A percentile compares a stretch with the other conserved stretches of the same genome.
These are phyloP conservation scores for Begonia masoniana DNA, from an alignment of 306 rosid genomes.

Conservation along the genomic window DNA sequence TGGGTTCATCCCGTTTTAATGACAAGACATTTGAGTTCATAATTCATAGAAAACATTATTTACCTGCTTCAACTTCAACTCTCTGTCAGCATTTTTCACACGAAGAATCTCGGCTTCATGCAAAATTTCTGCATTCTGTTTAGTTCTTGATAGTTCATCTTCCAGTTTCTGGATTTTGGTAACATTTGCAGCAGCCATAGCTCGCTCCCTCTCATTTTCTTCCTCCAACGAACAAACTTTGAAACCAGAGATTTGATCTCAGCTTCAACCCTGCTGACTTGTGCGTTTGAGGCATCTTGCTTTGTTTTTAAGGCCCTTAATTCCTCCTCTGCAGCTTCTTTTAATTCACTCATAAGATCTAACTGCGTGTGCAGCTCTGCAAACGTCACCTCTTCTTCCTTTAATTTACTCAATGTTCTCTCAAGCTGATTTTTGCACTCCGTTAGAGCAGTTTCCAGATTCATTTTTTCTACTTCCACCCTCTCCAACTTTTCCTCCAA, in stretches of 20 bases:
- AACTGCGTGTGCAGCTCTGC: slow-evolving; percentile 35
- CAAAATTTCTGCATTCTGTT: slow-evolving; percentile 32
- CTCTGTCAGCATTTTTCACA: slow-evolving; percentile 11
- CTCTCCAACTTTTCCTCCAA: slow-evolving; percentile 37
- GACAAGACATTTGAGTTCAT: too few relatives aligned
- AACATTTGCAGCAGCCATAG: slow-evolving; percentile 27
- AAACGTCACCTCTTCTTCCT: not conserved
- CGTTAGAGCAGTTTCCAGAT: slow-evolving; percentile 31
- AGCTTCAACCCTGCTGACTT: slow-evolving; percentile 25
- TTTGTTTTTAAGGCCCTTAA: slow-evolving; percentile 23
- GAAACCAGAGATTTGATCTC: slow-evolving; percentile 30
- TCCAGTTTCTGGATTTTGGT: slow-evolving; percentile 37
- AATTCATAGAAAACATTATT: slow-evolving; percentile 3
- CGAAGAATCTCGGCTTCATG: slow-evolving; percentile 23
- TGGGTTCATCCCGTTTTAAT: too few relatives aligned
- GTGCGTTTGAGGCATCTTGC: slow-evolving; percentile 33
- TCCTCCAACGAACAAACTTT: slow-evolving; percentile 35
- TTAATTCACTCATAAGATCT: slow-evolving; percentile 31
- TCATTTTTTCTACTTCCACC: slow-evolving; percentile 32
- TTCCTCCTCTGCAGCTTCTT: slow-evolving; percentile 40
- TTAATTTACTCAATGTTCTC: slow-evolving; percentile 25
- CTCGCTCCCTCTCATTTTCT: slow-evolving; percentile 42
- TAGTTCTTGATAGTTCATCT: slow-evolving; percentile 38
- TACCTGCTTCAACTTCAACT: slow-evolving; percentile 55
- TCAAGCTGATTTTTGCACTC: slow-evolving; percentile 33